Conservation (phyloP, 2,329 filamentous ascomycete genomes). For the Calonectria hawksworthii region DNA sequence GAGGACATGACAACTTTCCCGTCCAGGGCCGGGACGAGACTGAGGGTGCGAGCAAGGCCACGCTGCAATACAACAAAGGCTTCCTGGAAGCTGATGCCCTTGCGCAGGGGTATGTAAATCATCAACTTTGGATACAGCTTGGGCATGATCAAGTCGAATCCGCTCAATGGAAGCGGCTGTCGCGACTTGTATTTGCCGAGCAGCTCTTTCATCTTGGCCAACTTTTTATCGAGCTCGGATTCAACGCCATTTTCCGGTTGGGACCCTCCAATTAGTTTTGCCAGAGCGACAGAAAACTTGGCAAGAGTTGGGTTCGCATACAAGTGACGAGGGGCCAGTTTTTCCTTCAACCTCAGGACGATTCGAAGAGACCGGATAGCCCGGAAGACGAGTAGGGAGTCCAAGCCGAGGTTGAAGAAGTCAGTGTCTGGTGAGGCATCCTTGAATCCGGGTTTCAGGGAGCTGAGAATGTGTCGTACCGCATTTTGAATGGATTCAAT, state of each 20-base stretch:
- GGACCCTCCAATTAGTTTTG: slow-evolving; percentile 29
- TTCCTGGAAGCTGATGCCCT: slow-evolving; percentile 44
- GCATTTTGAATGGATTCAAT: slow-evolving; percentile 36
- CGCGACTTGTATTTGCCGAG: slow-evolving; percentile 41
- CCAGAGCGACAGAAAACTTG: slow-evolving; percentile 44
- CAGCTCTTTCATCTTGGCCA: slow-evolving; percentile 54
- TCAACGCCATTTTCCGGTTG: neutral
- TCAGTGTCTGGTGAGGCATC: slow-evolving; percentile 40
- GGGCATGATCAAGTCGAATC: slow-evolving; percentile 51
- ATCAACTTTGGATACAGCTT: slow-evolving; percentile 49
- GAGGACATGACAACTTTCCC: slow-evolving; percentile 51
- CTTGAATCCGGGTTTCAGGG: slow-evolving; percentile 32
- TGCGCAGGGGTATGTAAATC: slow-evolving; percentile 52
- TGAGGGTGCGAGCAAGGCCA: slow-evolving; percentile 51
- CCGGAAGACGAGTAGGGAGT: slow-evolving; percentile 49
- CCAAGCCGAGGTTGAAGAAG: slow-evolving; percentile 47
- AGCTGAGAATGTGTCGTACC: slow-evolving; percentile 36
- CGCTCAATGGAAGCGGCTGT: slow-evolving; percentile 46
- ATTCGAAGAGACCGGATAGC: slow-evolving; percentile 48
- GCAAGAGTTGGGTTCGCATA: slow-evolving; percentile 50
- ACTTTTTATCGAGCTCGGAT: neutral
- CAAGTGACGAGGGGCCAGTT: slow-evolving; percentile 50
- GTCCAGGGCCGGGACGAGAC: slow-evolving; percentile 52
- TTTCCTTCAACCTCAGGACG: slow-evolving; percentile 46
- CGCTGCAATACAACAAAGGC: slow-evolving; percentile 49